These are phyloP conservation scores for Protomyces pachydermus DNA, from an alignment of 1,139 yeast species.

Conservation along the genomic window DNA sequence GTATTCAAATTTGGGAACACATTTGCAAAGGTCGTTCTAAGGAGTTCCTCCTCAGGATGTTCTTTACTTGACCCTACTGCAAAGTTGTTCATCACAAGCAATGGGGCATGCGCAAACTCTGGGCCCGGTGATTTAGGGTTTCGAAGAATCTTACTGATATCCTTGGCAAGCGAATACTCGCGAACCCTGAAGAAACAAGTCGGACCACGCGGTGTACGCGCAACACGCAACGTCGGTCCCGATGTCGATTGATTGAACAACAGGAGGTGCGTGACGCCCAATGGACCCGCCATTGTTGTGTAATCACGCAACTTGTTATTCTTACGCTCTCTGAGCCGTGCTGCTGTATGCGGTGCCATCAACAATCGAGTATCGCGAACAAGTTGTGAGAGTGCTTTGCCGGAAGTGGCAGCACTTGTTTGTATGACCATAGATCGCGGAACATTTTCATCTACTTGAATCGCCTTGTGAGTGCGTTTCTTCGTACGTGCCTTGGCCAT, in stretches of 20 bases:
- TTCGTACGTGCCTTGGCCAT: slow-evolving; percentile 42
- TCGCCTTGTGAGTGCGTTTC: slow-evolving; percentile 72
- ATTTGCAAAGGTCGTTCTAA: slow-evolving; percentile 88
- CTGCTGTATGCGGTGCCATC: slow-evolving; percentile 97
- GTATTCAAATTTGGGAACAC: slow-evolving; percentile 88
- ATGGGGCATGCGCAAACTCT: slow-evolving; percentile 73
- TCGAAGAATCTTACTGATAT: slow-evolving; percentile 62
- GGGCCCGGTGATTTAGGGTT: slow-evolving; percentile 63
- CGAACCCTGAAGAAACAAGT: slow-evolving; percentile 75
- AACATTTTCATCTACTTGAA: slow-evolving; percentile 62
- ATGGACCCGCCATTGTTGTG: slow-evolving; percentile 94
- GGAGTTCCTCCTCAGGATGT: slow-evolving; percentile 54
- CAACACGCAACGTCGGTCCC: slow-evolving; percentile 77
- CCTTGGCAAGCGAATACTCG: slow-evolving; percentile 76
- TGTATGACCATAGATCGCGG: slow-evolving; percentile 82
- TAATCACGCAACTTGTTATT: slow-evolving; percentile 83
- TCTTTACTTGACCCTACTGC: slow-evolving; percentile 40
- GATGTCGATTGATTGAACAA: slow-evolving; percentile 74
- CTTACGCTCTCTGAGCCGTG: slow-evolving; percentile 77
- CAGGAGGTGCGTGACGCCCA: slow-evolving; percentile 84
- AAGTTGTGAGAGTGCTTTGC: slow-evolving; percentile 74
- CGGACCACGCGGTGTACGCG: slow-evolving; percentile 91
- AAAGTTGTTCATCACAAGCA: slow-evolving; percentile 87
- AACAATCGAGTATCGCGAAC: slow-evolving; percentile 81
- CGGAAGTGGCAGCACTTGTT: slow-evolving; percentile 71